Base-by-base conservation (phyloP, 2,329 filamentous ascomycete genomes). In the Fusarium sp. region DNA sequence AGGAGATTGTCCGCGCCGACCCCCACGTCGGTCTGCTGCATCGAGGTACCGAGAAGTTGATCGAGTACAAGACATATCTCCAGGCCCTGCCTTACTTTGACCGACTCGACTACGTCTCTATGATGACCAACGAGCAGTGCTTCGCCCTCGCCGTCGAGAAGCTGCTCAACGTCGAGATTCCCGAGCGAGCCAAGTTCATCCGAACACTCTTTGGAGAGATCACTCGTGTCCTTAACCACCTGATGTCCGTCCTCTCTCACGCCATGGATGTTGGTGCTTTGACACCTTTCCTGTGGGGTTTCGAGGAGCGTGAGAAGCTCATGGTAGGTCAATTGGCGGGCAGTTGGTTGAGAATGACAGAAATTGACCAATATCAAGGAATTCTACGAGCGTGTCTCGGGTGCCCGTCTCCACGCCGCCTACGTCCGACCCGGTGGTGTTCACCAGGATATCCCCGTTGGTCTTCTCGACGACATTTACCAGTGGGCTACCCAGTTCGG, bases 111-210 rank as follows among this genome's bases (percentile, higher is more conserved):
- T 99, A 99, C 85, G 95, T 98, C 79, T 98, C 95, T 81, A 99
- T 99, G 97, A 99, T 99, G 97, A 99, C 97, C 81, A 99, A 99
- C 85, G 97, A 99, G 89, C 97, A 99, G 86, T 98, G 95, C 82
- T 99, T 95, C 85, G 92, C 95, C 41, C 90, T 99, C 76, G 97
- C 95, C 22, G 96, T 98, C 65, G 97, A 99, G 90, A 99, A 99
- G 89, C 90, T 99, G 71, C 88, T 99, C 80, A 99, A 99, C 85
- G 89, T 99, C 76, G 97, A 99, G 83, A 94, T 99, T 74, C 97
- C 97, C 27, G 93, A 97, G 76, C 90, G 97, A 81, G 97, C 97
- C 79, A 98, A 99, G 88, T 99, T 92, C 88, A 99, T 99, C 82
- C 91, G 97, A 77, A 98, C 96, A 37, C 0, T 99, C 87, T 99